phyloP scores from a whole-genome alignment of 2,329 filamentous ascomycete genomes.

The Beauveria bassiana region DNA sequence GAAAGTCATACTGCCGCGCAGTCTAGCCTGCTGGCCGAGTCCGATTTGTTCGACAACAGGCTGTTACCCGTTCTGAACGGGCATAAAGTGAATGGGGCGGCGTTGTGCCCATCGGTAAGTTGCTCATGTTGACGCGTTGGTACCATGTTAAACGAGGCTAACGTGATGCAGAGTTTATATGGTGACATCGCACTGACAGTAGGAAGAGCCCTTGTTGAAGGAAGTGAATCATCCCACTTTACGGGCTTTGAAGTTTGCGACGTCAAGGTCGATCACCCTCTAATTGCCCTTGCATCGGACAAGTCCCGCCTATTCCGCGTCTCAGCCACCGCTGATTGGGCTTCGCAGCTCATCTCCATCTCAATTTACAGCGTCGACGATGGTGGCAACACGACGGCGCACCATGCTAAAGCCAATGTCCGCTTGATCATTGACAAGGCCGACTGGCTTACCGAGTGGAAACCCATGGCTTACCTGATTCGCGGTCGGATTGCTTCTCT shows the following conservation, averaged over 20 bases:
- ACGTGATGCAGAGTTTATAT: not conserved
- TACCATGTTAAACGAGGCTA: not conserved
- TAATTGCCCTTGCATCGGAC: constrained; percentile 14
- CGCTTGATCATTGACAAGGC: not conserved
- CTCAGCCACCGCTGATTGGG: constrained; percentile 15
- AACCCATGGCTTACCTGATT: not conserved
- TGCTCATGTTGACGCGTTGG: not conserved
- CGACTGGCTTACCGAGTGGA: not conserved
- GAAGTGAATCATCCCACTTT: not conserved
- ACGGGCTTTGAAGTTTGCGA: constrained; percentile 16
- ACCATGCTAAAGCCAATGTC: constrained; percentile 1
- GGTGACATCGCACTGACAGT: not conserved
- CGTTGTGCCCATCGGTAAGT: not conserved
- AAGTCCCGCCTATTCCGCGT: constrained; percentile 15
- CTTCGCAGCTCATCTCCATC: constrained; percentile 12
- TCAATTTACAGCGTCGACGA: constrained; percentile 18
- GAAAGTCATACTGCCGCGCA: not conserved
- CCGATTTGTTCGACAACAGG: not conserved
- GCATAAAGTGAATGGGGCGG: not conserved
- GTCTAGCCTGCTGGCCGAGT: constrained; percentile 12
- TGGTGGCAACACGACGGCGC: constrained; percentile 11
- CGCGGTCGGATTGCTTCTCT: not conserved
- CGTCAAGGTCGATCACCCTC: constrained; percentile 17
- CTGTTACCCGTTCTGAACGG: not conserved
- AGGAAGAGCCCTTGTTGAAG: not conserved